Evolutionary conservation across 768 basidiomycete genomes (phyloP), one percentile per base, ranked within the genome.

Genomic region (Phylloporus sp.): DNA sequence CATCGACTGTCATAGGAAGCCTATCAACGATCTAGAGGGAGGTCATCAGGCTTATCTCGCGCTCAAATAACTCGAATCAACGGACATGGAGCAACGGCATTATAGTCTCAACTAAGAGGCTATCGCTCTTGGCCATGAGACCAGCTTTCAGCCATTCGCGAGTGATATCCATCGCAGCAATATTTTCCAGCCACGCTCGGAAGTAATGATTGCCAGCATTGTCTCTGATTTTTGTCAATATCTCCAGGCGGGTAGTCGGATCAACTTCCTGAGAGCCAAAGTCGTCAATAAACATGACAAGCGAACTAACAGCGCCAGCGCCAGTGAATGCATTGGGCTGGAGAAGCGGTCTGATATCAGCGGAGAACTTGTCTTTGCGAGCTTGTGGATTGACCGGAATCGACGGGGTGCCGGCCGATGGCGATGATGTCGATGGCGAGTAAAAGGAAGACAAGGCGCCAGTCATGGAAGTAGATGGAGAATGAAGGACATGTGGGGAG

Each of bases 21-120:
- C 91, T 85, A 69, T 92, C 91, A 63, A 91, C 84, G 58, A 93
- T 85, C 91, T 72, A 58, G 50, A 52, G 40, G 43, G 36, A 31
- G 13, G 26, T 49, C 52, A 60, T 60, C 52, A 67, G 59, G 56
- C 50, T 41, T 50, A 49, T 58, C 32, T 44, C 31, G 23, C n/a
- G 41, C 34, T 47, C 34, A 40, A 34, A 24, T 13, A 50, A 47
- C 31, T 53, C 40, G 47, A 49, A 54, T 59, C 48, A 59, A 81
- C 90, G 76, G 72, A 92, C 91, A 72, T 91, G 88, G 45, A 93
- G 73, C 59, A 92, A 73, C 28, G 90, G 90, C 91, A 91, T 93
- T 50, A 85, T 81, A 6, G 88, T 91, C 65, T 90, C 86, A 46
- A 80, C 77, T 52, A 85, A 65, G 54, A 77, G 71, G 49, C 64